Evolutionary conservation across 1,284 basidiomycete genomes (phyloP).

Genomic region (Mrakiaceae sp.): DNA sequence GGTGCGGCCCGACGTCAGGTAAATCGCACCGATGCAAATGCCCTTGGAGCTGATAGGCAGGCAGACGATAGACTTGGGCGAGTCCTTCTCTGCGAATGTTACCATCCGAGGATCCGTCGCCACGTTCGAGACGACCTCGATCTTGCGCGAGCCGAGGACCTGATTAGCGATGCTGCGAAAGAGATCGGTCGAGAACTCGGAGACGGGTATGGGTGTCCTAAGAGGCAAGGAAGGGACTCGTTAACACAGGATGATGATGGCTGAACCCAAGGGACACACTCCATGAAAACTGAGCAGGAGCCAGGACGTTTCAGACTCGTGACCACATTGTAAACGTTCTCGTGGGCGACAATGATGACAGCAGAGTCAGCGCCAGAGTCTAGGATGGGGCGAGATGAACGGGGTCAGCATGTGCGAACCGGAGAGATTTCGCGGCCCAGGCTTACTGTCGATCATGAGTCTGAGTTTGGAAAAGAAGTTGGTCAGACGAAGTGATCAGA

Average conservation of each 20-base stretch:
- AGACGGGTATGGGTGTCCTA: constrained; percentile 1
- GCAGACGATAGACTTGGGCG: constrained; percentile 3
- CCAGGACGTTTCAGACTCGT: constrained; percentile 51
- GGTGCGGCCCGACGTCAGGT: constrained; percentile 3
- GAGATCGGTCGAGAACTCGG: background rate
- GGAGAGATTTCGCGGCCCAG: too few relatives aligned
- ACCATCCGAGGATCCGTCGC: background rate
- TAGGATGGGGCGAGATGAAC: constrained; percentile 35
- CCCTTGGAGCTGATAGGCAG: background rate
- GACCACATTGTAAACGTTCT: constrained; percentile 54
- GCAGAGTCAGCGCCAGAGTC: constrained; percentile 53
- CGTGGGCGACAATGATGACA: constrained; percentile 54
- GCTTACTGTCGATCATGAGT: too few relatives aligned
- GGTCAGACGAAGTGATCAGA: too few relatives aligned
- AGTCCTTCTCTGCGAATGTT: background rate
- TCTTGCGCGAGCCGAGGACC: constrained; percentile 6
- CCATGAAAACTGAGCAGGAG: constrained; percentile 49
- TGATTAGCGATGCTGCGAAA: background rate
- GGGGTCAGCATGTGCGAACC: too few relatives aligned
- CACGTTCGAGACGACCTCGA: constrained; percentile 2
- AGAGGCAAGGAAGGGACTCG: background rate
- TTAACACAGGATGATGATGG: too few relatives aligned
- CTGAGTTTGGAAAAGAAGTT: too few relatives aligned
- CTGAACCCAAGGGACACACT: constrained; percentile 35
- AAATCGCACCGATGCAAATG: constrained; percentile 1